Evolutionary conservation across 164 flowering plant genomes (phyloP).

Genomic region (Sedum album): DNA sequence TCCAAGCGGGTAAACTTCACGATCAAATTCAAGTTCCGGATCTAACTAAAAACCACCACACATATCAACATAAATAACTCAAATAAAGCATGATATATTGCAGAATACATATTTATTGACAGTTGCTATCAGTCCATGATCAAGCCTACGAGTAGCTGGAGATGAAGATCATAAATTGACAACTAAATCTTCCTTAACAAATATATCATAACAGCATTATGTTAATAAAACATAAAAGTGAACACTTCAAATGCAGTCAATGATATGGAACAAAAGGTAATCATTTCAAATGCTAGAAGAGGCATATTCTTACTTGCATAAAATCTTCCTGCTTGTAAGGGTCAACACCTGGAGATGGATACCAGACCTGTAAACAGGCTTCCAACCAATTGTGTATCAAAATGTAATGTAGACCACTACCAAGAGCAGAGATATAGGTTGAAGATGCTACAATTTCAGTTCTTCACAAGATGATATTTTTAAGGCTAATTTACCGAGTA

Average conservation of each 20-base stretch:
- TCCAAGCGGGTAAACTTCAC: constrained; percentile 95
- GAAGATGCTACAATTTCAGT: neutral
- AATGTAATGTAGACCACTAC: constrained; percentile 17
- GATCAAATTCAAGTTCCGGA: constrained; percentile 98
- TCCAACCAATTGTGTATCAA: constrained; percentile 43
- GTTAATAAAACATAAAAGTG: neutral
- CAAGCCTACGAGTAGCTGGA: neutral
- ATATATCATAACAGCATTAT: neutral
- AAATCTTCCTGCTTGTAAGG: constrained; percentile 93
- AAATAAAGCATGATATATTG: neutral
- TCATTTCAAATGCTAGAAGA: neutral
- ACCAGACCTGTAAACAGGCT: constrained; percentile 85
- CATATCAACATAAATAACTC: neutral
- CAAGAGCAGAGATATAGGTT: neutral
- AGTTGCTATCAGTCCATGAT: neutral
- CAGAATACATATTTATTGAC: neutral
- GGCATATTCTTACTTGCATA: constrained; percentile 60
- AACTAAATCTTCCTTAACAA: neutral
- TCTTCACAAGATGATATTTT: neutral
- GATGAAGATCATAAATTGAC: neutral
- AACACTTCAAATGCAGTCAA: neutral
- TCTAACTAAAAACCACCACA: constrained; percentile 55
- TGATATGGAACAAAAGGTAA: neutral
- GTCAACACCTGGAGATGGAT: constrained; percentile 90
- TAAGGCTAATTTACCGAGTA: neutral